These are phyloP conservation scores for Aureobasidium musti DNA, from an alignment of 2,329 filamentous ascomycete species.

Conservation along the genomic window DNA sequence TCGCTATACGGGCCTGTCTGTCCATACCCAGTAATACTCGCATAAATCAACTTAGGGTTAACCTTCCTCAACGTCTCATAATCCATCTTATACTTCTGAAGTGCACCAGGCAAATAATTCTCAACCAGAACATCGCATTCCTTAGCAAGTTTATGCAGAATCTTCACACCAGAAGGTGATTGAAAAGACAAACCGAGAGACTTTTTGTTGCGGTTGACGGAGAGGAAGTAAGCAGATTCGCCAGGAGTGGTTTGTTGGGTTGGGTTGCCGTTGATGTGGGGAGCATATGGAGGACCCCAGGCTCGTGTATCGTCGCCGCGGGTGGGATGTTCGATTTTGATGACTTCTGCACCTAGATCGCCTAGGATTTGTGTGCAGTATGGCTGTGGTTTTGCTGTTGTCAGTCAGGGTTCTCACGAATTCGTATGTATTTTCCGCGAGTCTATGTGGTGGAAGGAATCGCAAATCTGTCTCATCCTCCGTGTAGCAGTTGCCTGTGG, in stretches of 20 bases:
- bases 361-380: conserved; percentile 97
- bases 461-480: no score
- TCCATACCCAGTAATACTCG: conserved; percentile 95
- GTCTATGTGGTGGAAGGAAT: no score
- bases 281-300: conserved; percentile 93
- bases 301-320: conserved; percentile 91
- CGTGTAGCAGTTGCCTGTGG: no score
- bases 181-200: conserved; percentile 91
- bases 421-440: no score
- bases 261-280: conserved; percentile 62
- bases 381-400: conserved; percentile 68
- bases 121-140: conserved; percentile 93
- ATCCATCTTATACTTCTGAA: conserved; percentile 90
- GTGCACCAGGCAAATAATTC: conserved; percentile 87
- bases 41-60: conserved; percentile 87
- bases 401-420: background rate
- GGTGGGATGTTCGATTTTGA: conserved; percentile 93
- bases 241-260: conserved; percentile 62
- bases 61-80: conserved; percentile 77
- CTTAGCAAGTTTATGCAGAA: conserved; percentile 80
- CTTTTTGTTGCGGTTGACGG: conserved; percentile 95
- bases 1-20: conserved; percentile 89
- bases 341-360: conserved; percentile 92
- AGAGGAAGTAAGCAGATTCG: conserved; percentile 92
- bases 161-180: conserved; percentile 76